phyloP scores from a whole-genome alignment of 495 filamentous ascomycete genomes.

The Penicillium daleae region DNA sequence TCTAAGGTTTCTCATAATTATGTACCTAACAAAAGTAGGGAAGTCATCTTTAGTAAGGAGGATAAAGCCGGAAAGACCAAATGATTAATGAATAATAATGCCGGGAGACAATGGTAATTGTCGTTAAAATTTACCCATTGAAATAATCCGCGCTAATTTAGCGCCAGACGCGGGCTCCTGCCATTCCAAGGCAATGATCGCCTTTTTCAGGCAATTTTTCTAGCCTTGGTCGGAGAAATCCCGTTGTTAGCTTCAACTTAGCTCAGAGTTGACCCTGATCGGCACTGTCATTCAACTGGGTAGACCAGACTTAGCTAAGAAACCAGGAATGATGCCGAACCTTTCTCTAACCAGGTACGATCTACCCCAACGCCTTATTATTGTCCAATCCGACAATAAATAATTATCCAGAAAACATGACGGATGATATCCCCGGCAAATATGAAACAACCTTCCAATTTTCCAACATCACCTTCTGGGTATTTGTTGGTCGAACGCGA shows the following conservation, averaged over 20 bases:
- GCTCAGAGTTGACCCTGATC: conserved; percentile 7
- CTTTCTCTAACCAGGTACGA: conserved; percentile 9
- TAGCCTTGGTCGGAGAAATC: not conserved
- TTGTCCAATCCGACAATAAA: not conserved
- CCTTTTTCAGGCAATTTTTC: not conserved
- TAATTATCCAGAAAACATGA: not conserved
- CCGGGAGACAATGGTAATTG: not conserved
- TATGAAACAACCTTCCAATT: too few species aligned
- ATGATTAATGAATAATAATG: too few species aligned
- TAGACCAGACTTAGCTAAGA: not conserved
- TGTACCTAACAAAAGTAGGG: not conserved
- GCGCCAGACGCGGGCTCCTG: not conserved
- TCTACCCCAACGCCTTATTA: not conserved
- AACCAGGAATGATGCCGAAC: not conserved
- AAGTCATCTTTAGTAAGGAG: not conserved
- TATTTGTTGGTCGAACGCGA: too few species aligned
- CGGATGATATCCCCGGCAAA: not conserved
- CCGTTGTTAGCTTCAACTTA: too few species aligned
- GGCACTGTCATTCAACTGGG: conserved; percentile 14
- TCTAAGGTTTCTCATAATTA: conserved; percentile 1
- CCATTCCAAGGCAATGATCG: conserved; percentile 13
- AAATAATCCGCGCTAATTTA: not conserved
- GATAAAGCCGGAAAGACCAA: not conserved
- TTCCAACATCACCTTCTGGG: not conserved
- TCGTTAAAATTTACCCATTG: not conserved